These are phyloP conservation scores for Hemisphaericaspora xylofermentans DNA, from an alignment of 1,139 yeast genomes.

Conservation along the genomic window DNA sequence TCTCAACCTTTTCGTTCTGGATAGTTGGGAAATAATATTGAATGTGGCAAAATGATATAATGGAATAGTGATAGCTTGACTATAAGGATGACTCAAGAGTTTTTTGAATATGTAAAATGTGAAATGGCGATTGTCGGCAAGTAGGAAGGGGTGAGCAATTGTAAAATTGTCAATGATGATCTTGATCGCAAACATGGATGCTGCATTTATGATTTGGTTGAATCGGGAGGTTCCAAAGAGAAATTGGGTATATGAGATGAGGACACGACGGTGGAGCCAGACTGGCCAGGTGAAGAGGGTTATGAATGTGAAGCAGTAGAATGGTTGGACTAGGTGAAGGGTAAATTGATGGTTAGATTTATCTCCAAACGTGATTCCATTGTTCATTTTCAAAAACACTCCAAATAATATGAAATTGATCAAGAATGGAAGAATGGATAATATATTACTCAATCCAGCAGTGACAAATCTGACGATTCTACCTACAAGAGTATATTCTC, in stretches of 20 bases:
- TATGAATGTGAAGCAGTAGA: conserved; percentile 71
- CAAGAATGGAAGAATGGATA: conserved; percentile 48
- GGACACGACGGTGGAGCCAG: conserved; percentile 49
- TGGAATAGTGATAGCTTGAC: conserved; percentile 53
- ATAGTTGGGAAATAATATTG: conserved; percentile 33
- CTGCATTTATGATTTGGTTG: conserved; percentile 18
- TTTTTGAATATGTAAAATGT: conserved; percentile 81
- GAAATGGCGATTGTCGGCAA: conserved; percentile 93
- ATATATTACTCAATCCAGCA: conserved; percentile 25
- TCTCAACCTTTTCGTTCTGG: conserved; percentile 11
- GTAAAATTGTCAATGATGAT: conserved; percentile 59
- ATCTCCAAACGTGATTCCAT: conserved; percentile 86
- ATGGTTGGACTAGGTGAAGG: conserved; percentile 74
- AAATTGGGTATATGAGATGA: conserved; percentile 36
- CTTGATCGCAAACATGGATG: conserved; percentile 36
- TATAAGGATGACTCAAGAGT: conserved; percentile 46
- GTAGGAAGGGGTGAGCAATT: conserved; percentile 80
- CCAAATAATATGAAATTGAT: conserved; percentile 53
- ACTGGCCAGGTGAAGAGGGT: conserved; percentile 66
- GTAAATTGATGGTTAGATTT: conserved; percentile 77
- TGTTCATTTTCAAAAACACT: conserved; percentile 59
- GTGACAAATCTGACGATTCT: conserved; percentile 19
- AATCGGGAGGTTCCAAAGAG: conserved; percentile 22
- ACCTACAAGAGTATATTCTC: conserved; percentile 5
- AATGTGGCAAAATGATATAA: conserved; percentile 70